Evolutionary conservation across 805 yeast genomes (phyloP).

Genomic region (Spathaspora sp.): DNA sequence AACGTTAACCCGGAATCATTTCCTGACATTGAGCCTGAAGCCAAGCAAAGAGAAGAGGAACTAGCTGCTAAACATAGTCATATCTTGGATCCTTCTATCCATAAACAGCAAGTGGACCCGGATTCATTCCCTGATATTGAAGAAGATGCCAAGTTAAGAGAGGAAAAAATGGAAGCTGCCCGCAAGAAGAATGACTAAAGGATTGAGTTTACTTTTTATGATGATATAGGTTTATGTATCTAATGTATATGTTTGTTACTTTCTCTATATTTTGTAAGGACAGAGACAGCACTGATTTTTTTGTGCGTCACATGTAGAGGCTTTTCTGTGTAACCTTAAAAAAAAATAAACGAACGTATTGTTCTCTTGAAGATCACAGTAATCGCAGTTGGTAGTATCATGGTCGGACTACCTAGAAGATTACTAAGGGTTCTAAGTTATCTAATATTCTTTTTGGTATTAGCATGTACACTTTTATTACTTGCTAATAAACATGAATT

Average conservation of each 20-base stretch:
- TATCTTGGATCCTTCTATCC: constrained; percentile 1
- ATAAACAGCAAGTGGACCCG: constrained; percentile 11
- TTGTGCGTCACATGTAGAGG: neutral
- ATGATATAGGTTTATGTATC: neutral
- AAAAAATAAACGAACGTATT: neutral
- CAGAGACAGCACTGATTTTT: too few relatives aligned
- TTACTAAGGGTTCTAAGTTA: constrained; percentile 26
- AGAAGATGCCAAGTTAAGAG: constrained; percentile 29
- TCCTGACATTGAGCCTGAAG: constrained; percentile 32
- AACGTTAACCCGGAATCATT: constrained; percentile 18
- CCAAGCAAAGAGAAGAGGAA: constrained; percentile 22
- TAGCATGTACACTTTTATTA: constrained; percentile 22
- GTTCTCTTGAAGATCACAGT: too few relatives aligned
- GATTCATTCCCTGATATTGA: constrained; percentile 29
- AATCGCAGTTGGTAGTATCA: neutral
- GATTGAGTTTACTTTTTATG: neutral
- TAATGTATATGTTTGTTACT: neutral
- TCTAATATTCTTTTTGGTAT: constrained; percentile 12
- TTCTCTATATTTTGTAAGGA: neutral
- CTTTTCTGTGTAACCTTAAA: too few relatives aligned
- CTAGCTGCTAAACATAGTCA: neutral
- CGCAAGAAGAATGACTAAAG: neutral
- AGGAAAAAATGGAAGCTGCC: constrained; percentile 7
- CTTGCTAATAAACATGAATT: constrained; percentile 39
- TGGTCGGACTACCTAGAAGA: constrained; percentile 29